Evolutionary conservation across 2,329 filamentous ascomycete genomes (phyloP).

Genomic region (Diaporthe velutina): DNA sequence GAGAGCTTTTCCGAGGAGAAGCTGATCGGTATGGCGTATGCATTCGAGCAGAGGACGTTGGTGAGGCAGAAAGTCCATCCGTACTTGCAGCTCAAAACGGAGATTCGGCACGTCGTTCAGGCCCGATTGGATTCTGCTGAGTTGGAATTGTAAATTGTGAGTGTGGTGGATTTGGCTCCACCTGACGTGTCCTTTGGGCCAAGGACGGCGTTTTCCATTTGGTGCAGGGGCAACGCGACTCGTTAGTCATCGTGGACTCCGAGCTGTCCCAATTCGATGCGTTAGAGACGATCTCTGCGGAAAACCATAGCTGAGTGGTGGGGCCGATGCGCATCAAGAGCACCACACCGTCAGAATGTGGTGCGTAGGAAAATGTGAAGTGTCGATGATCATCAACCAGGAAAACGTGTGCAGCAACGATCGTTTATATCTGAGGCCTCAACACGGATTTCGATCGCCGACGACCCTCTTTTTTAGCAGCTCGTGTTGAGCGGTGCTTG

Average conservation of each 20-base stretch:
- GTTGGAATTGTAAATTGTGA: not conserved
- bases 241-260: constrained; percentile 1
- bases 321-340: not conserved
- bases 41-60: constrained; percentile 72
- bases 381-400: constrained; percentile 4
- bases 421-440: constrained; percentile 5
- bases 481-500: constrained; percentile 9
- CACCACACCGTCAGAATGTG: not conserved
- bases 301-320: constrained; percentile 15
- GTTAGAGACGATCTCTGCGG: not conserved
- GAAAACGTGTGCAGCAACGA: not conserved
- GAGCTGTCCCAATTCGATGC: not conserved
- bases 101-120: not conserved
- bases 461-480: not conserved
- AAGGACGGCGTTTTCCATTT: not conserved
- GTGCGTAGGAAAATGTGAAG: not conserved
- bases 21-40: constrained; percentile 75
- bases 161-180: not conserved
- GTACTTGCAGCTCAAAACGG: constrained; percentile 47
- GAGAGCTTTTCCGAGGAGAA: constrained; percentile 70
- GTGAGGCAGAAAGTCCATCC: constrained; percentile 45
- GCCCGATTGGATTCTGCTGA: not conserved
- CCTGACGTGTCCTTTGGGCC: not conserved
- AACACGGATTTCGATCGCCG: not conserved
- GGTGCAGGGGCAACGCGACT: not conserved